These are phyloP conservation scores for Globisporangium echinulatum DNA, from an alignment of 352 stramenopile species.

Conservation along the genomic window DNA sequence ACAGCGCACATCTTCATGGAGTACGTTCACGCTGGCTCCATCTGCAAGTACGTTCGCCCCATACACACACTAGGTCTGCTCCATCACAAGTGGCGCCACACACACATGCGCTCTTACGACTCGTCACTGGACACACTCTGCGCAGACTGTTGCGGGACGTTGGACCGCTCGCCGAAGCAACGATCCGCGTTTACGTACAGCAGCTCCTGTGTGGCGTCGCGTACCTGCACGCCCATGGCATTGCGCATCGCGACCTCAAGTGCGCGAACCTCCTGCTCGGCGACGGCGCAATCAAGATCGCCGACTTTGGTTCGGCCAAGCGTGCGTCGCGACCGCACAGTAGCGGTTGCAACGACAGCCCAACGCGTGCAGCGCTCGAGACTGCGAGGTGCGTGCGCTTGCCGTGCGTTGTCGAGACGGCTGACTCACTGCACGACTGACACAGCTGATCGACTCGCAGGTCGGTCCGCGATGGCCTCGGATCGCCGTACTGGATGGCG, in stretches of 20 bases:
- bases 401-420: too few relatives aligned
- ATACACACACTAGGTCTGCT: too few relatives aligned
- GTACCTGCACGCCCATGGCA: conserved; percentile 63
- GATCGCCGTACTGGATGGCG: conserved; percentile 94
- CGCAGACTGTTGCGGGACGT: conserved; percentile 76
- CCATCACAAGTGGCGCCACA: neutral
- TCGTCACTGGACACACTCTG: neutral
- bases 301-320: conserved; percentile 84
- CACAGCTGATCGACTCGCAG: conserved; percentile 18
- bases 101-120: neutral
- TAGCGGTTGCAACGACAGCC: neutral
- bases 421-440: neutral
- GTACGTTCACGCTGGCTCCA: conserved; percentile 71
- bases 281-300: conserved; percentile 71
- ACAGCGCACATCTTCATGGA: conserved; percentile 82
- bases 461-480: conserved; percentile 65
- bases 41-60: conserved; percentile 40
- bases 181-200: conserved; percentile 45
- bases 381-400: conserved; percentile 8
- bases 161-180: conserved; percentile 54
- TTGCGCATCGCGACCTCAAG: conserved; percentile 87
- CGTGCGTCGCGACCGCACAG: neutral
- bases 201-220: conserved; percentile 57
- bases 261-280: conserved; percentile 80
- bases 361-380: conserved; percentile 6